These are phyloP conservation scores for Cyclotella cryptica DNA, from an alignment of 108 stramenopile species.

Conservation along the genomic window DNA sequence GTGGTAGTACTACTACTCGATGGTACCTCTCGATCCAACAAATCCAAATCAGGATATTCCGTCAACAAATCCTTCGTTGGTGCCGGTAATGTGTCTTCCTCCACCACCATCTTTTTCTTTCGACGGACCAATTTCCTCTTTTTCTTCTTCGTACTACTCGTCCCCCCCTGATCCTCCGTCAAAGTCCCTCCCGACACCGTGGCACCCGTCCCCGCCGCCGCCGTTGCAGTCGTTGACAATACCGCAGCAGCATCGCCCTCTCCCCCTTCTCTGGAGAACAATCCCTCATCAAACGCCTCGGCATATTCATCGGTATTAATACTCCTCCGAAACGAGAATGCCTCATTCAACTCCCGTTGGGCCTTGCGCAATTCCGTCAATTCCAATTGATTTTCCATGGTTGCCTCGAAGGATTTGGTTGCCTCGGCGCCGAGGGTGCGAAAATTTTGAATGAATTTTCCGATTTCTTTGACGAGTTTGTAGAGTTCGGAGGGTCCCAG, in stretches of 20 bases:
- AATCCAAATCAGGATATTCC: constrained; percentile 57
- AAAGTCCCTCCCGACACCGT: too few species aligned
- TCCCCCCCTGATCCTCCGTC: constrained; percentile 21
- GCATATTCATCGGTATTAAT: constrained; percentile 79
- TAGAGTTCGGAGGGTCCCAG: constrained; percentile 88
- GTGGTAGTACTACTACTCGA: too few species aligned
- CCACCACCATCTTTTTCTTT: constrained; percentile 48
- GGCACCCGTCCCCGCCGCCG: constrained; percentile 41
- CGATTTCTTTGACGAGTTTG: constrained; percentile 89
- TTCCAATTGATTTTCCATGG: constrained; percentile 86
- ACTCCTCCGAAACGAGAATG: constrained; percentile 87
- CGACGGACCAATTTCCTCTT: constrained; percentile 35
- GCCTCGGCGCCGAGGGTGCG: constrained; percentile 74
- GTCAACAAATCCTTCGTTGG: constrained; percentile 19
- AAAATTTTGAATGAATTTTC: constrained; percentile 85
- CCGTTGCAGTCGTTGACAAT: not conserved
- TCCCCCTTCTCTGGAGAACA: constrained; percentile 1
- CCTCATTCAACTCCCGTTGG: constrained; percentile 80
- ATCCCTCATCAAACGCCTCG: constrained; percentile 48
- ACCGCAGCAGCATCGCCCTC: constrained; percentile 22
- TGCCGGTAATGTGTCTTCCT: constrained; percentile 16
- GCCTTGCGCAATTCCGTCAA: constrained; percentile 85
- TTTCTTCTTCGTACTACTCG: not conserved
- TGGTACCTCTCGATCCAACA: too few species aligned
- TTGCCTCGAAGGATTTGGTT: constrained; percentile 74